Evolutionary conservation across 495 filamentous ascomycete species (phyloP).

Genomic region (Letharia lupina): DNA sequence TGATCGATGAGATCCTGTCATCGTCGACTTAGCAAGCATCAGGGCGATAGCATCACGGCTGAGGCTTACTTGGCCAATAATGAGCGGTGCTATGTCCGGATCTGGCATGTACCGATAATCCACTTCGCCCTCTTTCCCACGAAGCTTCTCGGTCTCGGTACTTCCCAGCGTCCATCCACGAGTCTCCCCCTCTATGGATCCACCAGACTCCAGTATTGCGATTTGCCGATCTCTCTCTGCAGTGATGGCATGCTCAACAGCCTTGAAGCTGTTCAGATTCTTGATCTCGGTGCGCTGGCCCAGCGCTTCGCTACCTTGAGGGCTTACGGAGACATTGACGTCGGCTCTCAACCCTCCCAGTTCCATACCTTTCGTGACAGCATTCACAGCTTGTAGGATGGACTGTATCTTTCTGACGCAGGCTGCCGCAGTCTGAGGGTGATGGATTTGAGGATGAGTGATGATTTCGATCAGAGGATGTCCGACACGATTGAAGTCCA

Average conservation of each 20-base stretch:
- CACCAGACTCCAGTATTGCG: conserved; percentile 65
- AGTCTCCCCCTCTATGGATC: conserved; percentile 76
- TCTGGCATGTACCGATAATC: conserved; percentile 99
- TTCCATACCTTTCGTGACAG: conserved; percentile 87
- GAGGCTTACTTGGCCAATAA: conserved; percentile 49
- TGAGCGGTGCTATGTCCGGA: conserved; percentile 74
- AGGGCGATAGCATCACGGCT: background rate
- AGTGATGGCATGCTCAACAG: conserved; percentile 85
- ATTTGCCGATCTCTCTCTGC: conserved; percentile 90
- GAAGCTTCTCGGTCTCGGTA: conserved; percentile 62
- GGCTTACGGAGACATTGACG: conserved; percentile 79
- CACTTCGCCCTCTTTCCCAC: conserved; percentile 93
- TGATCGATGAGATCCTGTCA: conserved; percentile 51
- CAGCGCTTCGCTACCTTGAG: conserved; percentile 45
- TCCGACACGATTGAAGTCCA: conserved; percentile 92
- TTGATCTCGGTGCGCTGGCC: conserved; percentile 96
- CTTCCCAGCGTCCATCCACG: conserved; percentile 81
- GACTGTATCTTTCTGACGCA: conserved; percentile 83
- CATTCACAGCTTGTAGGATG: conserved; percentile 68
- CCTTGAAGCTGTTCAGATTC: conserved; percentile 89
- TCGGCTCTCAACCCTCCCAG: conserved; percentile 83
- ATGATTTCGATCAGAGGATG: conserved; percentile 93
- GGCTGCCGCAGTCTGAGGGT: conserved; percentile 75
- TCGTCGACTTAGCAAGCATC: background rate
- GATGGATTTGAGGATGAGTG: conserved; percentile 76